These are phyloP conservation scores for Globisporangium lucens DNA, from an alignment of 352 stramenopile genomes.

Conservation along the genomic window DNA sequence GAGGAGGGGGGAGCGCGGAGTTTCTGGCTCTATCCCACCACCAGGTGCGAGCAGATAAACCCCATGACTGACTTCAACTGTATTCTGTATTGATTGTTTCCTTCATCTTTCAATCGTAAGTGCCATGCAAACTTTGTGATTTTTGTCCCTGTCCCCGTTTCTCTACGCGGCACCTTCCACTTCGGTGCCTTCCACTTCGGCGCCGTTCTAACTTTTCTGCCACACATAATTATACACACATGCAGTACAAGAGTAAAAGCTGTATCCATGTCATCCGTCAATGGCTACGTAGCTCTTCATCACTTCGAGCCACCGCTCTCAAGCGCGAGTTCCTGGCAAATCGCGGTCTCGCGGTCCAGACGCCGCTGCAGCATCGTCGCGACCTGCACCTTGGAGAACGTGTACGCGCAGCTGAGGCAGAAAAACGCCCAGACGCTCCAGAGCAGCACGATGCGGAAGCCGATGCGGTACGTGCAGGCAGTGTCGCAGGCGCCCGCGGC, in stretches of 20 bases:
- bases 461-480: conserved; percentile 77
- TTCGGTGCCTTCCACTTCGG: conserved; percentile 2
- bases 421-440: conserved; percentile 75
- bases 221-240: conserved; percentile 12
- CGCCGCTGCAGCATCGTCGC: conserved; percentile 8
- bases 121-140: neutral
- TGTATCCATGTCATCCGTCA: neutral
- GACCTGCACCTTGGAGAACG: conserved; percentile 15
- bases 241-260: neutral
- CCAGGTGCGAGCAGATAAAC: neutral
- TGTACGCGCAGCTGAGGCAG: conserved; percentile 44
- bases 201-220: conserved; percentile 5
- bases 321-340: conserved; percentile 1
- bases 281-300: neutral
- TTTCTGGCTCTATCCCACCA: neutral
- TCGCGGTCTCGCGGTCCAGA: neutral
- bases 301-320: conserved; percentile 5
- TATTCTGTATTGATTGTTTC: conserved; percentile 3
- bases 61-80: neutral
- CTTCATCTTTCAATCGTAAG: conserved; percentile 1
- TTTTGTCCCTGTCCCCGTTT: neutral
- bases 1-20: too few species aligned
- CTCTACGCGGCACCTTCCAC: conserved; percentile 3
- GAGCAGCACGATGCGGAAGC: conserved; percentile 78
- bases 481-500: conserved; percentile 41